phyloP scores from a whole-genome alignment of 225 moss, liverwort and hornwort genomes.

The Anthoceros angustus region DNA sequence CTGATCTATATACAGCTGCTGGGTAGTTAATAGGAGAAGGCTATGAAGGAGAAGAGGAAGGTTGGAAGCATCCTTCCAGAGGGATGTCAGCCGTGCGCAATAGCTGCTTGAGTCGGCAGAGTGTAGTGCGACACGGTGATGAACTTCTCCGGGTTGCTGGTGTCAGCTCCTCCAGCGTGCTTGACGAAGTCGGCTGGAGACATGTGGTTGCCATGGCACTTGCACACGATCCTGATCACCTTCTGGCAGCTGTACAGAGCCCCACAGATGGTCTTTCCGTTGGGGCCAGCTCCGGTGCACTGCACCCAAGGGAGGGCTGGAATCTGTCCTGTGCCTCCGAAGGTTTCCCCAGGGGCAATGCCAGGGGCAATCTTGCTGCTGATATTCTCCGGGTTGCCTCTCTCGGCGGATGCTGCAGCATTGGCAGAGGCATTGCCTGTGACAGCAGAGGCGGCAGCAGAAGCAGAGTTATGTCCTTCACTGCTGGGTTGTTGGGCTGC shows the following conservation, averaged over 20 bases:
- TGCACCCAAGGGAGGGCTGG: conserved; percentile 84
- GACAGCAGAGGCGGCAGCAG: too few relatives aligned
- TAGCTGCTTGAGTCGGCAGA: conserved; percentile 27
- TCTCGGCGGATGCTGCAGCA: not conserved
- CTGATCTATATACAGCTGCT: too few relatives aligned
- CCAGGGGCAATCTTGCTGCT: conserved; percentile 15
- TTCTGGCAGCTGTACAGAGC: conserved; percentile 62
- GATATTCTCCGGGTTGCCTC: not conserved
- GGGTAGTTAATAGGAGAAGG: too few relatives aligned
- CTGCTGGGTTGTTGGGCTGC: too few relatives aligned
- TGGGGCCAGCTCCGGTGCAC: conserved; percentile 41
- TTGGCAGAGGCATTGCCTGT: too few relatives aligned
- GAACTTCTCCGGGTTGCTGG: conserved; percentile 54
- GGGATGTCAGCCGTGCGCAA: not conserved
- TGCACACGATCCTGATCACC: conserved; percentile 71
- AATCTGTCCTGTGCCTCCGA: conserved; percentile 54
- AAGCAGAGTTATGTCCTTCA: too few relatives aligned
- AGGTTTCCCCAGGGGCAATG: conserved; percentile 42
- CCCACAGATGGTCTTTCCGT: conserved; percentile 41
- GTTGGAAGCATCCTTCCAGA: too few relatives aligned
- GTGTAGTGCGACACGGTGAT: conserved; percentile 46
- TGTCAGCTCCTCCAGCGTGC: conserved; percentile 63
- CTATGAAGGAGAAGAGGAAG: too few relatives aligned
- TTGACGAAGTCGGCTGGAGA: conserved; percentile 59
- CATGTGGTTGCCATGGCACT: conserved; percentile 74